A percentile compares a stretch with the other conserved stretches of the same genome.
These are phyloP conservation scores for Chondrostereum purpureum DNA, from an alignment of 1,284 basidiomycete genomes.

Conservation along the genomic window DNA sequence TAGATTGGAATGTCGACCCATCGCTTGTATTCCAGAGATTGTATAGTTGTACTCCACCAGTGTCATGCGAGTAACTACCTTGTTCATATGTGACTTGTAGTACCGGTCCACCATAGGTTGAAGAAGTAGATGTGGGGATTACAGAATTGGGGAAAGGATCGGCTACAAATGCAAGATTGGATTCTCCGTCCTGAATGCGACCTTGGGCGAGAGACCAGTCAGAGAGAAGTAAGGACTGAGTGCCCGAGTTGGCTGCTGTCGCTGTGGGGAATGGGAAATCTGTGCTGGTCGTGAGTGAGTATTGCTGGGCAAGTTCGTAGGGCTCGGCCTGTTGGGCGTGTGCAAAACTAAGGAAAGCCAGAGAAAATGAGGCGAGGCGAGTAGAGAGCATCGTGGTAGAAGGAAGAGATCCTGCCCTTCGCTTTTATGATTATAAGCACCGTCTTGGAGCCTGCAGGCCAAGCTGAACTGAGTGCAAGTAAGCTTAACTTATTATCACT, in stretches of 20 bases:
- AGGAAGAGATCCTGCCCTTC: no score
- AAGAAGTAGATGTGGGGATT: constrained; percentile 23
- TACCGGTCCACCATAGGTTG: constrained; percentile 41
- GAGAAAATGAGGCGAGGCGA: constrained; percentile 5
- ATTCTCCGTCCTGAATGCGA: constrained; percentile 48
- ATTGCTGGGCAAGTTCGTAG: constrained; percentile 43
- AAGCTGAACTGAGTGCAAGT: no score
- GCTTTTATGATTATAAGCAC: no score
- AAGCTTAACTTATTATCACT: no score
- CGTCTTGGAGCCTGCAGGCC: no score
- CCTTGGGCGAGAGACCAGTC: constrained; percentile 58
- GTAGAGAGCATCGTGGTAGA: no score
- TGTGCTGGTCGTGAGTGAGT: constrained; percentile 56
- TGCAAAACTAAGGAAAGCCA: constrained; percentile 9
- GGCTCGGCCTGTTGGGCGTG: constrained; percentile 22
- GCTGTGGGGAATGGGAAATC: constrained; percentile 60
- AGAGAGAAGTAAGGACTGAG: constrained; percentile 48
- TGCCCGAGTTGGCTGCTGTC: constrained; percentile 42
- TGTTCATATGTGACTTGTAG: constrained; percentile 59
- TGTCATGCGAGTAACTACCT: constrained; percentile 52
- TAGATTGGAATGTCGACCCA: constrained; percentile 48
- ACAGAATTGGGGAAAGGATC: constrained; percentile 57
- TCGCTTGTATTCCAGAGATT: constrained; percentile 56
- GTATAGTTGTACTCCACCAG: constrained; percentile 61
- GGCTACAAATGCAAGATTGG: constrained; percentile 52